These are phyloP conservation scores for Periconia sp. DNA, from an alignment of 2,329 filamentous ascomycete species.

Conservation along the genomic window DNA sequence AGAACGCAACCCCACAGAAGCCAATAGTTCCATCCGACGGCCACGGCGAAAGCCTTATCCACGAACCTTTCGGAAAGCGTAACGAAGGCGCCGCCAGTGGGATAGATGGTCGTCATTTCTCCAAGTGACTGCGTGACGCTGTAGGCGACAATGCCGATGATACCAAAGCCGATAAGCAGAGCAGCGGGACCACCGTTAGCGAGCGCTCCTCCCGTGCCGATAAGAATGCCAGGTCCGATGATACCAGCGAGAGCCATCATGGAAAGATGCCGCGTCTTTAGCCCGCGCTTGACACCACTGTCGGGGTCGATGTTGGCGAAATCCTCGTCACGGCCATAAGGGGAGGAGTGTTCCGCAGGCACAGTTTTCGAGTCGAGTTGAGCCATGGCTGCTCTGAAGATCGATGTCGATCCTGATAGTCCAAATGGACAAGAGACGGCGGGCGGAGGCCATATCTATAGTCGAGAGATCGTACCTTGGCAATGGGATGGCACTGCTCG, in stretches of 20 bases:
- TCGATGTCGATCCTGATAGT: background rate
- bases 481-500: background rate
- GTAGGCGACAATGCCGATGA: conserved; percentile 72
- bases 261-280: conserved; percentile 67
- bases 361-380: conserved; percentile 4
- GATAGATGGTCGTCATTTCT: conserved; percentile 72
- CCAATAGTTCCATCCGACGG: conserved; percentile 39
- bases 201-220: conserved; percentile 71
- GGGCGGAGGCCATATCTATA: background rate
- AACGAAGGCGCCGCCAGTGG: conserved; percentile 66
- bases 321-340: conserved; percentile 21
- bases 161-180: conserved; percentile 70
- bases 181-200: conserved; percentile 70
- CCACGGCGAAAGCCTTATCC: conserved; percentile 19
- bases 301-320: conserved; percentile 55
- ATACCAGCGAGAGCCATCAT: conserved; percentile 58
- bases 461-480: background rate
- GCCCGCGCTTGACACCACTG: conserved; percentile 67
- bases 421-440: background rate
- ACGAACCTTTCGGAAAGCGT: conserved; percentile 19
- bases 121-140: conserved; percentile 69
- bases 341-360: conserved; percentile 1
- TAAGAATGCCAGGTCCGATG: conserved; percentile 70
- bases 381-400: conserved; percentile 2
- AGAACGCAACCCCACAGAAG: conserved; percentile 67